phyloP scores from a whole-genome alignment of 2,329 filamentous ascomycete species.

The Elsinoe fawcettii region DNA sequence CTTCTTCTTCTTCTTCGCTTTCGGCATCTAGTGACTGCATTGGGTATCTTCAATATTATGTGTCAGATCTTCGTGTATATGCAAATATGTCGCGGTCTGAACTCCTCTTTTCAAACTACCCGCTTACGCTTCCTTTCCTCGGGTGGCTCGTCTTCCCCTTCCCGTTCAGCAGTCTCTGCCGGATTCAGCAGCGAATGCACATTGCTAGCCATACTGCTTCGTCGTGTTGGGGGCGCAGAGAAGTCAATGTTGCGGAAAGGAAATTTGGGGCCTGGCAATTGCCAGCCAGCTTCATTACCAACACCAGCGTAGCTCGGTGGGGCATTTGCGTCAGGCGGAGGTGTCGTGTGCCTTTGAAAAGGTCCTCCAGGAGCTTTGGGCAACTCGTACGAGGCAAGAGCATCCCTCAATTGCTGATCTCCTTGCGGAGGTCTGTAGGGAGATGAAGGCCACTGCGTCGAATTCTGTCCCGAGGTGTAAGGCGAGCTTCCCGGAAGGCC shows the following conservation, averaged over 20 bases:
- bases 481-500: slow-evolving; percentile 49
- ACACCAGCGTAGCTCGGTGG: slow-evolving; percentile 39
- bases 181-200: slow-evolving; percentile 61
- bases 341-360: slow-evolving; percentile 46
- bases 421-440: slow-evolving; percentile 45
- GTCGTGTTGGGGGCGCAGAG: slow-evolving; percentile 54
- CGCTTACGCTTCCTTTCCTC: slow-evolving; percentile 58
- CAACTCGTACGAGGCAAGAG: slow-evolving; percentile 59
- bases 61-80: background rate
- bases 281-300: slow-evolving; percentile 50
- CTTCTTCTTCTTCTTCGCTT: background rate
- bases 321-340: slow-evolving; percentile 33
- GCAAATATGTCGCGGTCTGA: background rate
- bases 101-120: slow-evolving; percentile 33
- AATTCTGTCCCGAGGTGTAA: slow-evolving; percentile 56
- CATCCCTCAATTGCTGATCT: slow-evolving; percentile 57
- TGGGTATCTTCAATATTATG: slow-evolving; percentile 6
- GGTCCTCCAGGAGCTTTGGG: slow-evolving; percentile 37
- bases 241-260: slow-evolving; percentile 44
- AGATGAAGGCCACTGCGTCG: slow-evolving; percentile 59
- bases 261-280: slow-evolving; percentile 44
- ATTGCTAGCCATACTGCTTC: slow-evolving; percentile 65
- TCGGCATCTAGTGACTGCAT: background rate
- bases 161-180: slow-evolving; percentile 58
- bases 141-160: slow-evolving; percentile 53